Base-by-base conservation (phyloP, 441 rosid species). In the Macaranga tanarius region DNA sequence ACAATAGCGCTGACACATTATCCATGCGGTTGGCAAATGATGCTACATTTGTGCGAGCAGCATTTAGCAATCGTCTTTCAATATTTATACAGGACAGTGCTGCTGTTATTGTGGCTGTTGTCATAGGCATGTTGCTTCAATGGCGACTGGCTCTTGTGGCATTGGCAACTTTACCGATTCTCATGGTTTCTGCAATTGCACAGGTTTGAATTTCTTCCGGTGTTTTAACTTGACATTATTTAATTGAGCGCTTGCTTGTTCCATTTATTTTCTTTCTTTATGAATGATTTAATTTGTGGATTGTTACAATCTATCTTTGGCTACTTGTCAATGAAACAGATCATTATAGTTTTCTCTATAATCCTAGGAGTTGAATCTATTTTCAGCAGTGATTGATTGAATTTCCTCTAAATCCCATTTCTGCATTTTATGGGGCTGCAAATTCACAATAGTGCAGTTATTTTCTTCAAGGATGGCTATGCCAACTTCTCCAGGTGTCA, bases 11-110 rank as follows among this genome's bases (percentile, higher is more conserved):
- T 19, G 99, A 93, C 76, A 89, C 91, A 22, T 83, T 95, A 79
- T 93, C 98, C 50, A 93, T 93, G 98, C 97, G 97, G 71, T 84
- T 95, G 87, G 99, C 99, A 57, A 95, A 92, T 81, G 99, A 95
- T 88, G 99, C 99, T 77, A 95, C 97, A 65, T 93, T 91, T 79
- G 99, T 93, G 40, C 85, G 99, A 62, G 98, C 99, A 73, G 93
- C 98, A 72, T 93, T 93, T 77, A 93, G 98, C 84, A 93, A 93
- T 76, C 87, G 98, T 38, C 97, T 95, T 81, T 95, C 98, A 23
- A 93, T 95, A 81, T 92, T 95, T 70, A 81, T 92, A 75, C 99
- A 95, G 78, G 98, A 93, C 75, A 85, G 89, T 85, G 83, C 97
- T 62, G 98, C 99, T 66, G 85, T 93, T 73, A 67, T 89, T 69